Evolutionary conservation across 257 asterid species (phyloP), one percentile per base, ranked within the genome.

Genomic region (Leptodermis oblonga): DNA sequence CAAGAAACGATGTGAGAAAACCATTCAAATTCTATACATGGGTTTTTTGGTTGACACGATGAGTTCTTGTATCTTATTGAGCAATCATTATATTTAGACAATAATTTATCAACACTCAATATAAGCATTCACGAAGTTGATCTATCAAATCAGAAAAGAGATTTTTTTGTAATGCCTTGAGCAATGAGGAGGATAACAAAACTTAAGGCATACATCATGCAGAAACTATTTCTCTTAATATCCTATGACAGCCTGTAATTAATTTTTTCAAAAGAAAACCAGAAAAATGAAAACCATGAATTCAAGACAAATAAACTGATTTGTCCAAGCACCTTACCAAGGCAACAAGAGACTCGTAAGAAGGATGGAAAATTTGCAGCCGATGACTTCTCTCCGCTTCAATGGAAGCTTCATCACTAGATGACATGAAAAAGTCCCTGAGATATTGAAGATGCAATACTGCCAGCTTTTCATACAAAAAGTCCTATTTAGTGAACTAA

Each of bases 331-430:
- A 46, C 68, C 92, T 88, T 81, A 94, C 99, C 99, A 94, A 75
- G 76, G 96, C 83, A 78, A 87, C 96, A 61, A 94, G 95, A 55
- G 96, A 79, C 68, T 91, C 97, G 72, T 86, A 94, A 45, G 96
- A 89, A 68, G 96, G 68, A 18, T 84, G 85, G 77, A 94, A 94
- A 67, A 85, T 81, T 80, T 83, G 96, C 80, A 94, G 74, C 41
- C 88, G 80, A 36, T 85, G 92, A 66, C 76, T 80, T 82, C 82
- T 86, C 82, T 87, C 92, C 10, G 89, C 87, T 81, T 86, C 96
- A 69, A 68, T 68, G 43, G 96, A 80, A 76, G 84, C 82, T 65
- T 88, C 90, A 78, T 79, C 68, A 51, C 90, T 91, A 62, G 80
- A 76, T 37, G 87, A 79, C 68, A 73, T 72, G 75, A 84, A 82